Conservation (phyloP, 192 early-diverging fungal species). For the Backusella australiensis region DNA sequence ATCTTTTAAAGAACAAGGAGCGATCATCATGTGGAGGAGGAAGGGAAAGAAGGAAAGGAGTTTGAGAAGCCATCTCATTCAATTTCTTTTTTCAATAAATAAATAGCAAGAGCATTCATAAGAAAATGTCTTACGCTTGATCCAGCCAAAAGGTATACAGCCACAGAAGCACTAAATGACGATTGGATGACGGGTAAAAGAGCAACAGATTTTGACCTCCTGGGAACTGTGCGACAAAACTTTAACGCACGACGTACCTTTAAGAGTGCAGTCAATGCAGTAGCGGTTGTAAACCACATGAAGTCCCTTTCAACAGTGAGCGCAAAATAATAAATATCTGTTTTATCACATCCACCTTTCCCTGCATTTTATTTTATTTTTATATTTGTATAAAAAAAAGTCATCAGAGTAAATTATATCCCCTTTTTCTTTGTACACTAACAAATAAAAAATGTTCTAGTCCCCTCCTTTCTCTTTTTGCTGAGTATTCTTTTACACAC, state of each 20-base stretch:
- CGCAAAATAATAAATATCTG: background rate
- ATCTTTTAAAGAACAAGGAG: background rate
- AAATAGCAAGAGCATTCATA: slow-evolving; percentile 74
- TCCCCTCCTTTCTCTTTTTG: background rate
- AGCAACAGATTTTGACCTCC: slow-evolving; percentile 69
- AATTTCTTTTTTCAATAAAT: background rate
- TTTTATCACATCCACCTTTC: background rate
- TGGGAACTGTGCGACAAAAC: slow-evolving; percentile 77
- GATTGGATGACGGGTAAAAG: slow-evolving; percentile 71
- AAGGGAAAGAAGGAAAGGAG: background rate
- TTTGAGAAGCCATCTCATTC: background rate
- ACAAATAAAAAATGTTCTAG: background rate
- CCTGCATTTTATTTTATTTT: background rate
- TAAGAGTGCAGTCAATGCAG: slow-evolving; percentile 59
- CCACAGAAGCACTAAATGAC: slow-evolving; percentile 76
- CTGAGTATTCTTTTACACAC: background rate
- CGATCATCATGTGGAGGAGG: background rate
- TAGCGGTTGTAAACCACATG: slow-evolving; percentile 57
- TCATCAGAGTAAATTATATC: background rate
- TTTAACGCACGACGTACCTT: slow-evolving; percentile 66
- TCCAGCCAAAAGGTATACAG: slow-evolving; percentile 73
- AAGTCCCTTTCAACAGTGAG: background rate
- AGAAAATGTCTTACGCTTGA: slow-evolving; percentile 58
- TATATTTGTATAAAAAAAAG: background rate
- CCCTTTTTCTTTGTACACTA: background rate